Percentiles rank a stretch among this genome's conserved stretches.
These are phyloP conservation scores for Fusarium albosuccineum DNA, from an alignment of 2,329 filamentous ascomycete genomes.

Conservation along the genomic window DNA sequence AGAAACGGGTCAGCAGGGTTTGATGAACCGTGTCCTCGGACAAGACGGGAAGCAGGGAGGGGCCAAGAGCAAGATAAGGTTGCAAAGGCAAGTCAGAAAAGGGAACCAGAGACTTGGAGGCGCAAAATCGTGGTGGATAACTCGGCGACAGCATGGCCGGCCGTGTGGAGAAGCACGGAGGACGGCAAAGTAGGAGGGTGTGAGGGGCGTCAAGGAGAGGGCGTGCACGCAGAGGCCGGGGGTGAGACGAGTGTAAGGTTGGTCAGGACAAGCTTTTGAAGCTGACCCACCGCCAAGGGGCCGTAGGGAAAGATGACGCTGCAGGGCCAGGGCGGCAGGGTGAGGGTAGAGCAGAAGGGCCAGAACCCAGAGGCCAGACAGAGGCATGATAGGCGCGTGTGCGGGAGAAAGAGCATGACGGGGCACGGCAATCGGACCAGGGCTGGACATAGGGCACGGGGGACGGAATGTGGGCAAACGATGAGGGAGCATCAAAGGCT, in stretches of 20 bases:
- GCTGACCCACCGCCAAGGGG: slow-evolving; percentile 43
- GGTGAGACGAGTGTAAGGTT: slow-evolving; percentile 38
- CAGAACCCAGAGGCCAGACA: neutral
- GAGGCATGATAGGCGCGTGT: slow-evolving; percentile 14
- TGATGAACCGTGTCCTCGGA: slow-evolving; percentile 42
- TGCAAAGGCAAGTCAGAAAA: slow-evolving; percentile 45
- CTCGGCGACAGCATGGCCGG: slow-evolving; percentile 52
- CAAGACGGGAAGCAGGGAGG: slow-evolving; percentile 39
- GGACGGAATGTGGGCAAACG: slow-evolving; percentile 30
- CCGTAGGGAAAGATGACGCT: slow-evolving; percentile 43
- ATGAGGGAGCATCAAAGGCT: neutral
- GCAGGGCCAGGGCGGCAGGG: slow-evolving; percentile 9
- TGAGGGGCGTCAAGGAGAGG: slow-evolving; percentile 21
- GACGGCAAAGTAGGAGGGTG: slow-evolving; percentile 46
- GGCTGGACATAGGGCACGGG: slow-evolving; percentile 8
- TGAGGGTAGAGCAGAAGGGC: slow-evolving; percentile 1
- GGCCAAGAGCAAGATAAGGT: slow-evolving; percentile 47
- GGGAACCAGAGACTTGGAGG: slow-evolving; percentile 42
- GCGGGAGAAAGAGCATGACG: slow-evolving; percentile 28
- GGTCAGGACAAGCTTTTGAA: slow-evolving; percentile 51
- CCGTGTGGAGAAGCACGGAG: slow-evolving; percentile 48
- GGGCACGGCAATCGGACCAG: slow-evolving; percentile 39
- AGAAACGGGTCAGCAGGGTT: slow-evolving; percentile 35
- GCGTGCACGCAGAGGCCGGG: slow-evolving; percentile 22
- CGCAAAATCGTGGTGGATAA: slow-evolving; percentile 48